These are phyloP conservation scores for Amaranthus tricolor DNA, from an alignment of 179 eudicot species.

Conservation along the genomic window DNA sequence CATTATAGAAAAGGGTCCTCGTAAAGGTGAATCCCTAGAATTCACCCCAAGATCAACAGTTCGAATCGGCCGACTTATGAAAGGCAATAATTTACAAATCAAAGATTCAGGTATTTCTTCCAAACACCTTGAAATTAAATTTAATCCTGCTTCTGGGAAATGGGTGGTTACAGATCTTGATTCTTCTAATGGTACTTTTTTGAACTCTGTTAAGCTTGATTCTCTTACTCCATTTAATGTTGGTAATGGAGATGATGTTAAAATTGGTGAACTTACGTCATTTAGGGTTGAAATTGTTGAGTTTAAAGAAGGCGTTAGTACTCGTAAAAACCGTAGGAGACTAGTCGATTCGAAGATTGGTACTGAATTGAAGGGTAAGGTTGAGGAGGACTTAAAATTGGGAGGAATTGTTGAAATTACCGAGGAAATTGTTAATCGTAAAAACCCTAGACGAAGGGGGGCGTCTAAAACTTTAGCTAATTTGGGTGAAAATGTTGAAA, in stretches of 20 bases:
- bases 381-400: too few species aligned
- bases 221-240: too few species aligned
- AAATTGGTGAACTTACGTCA: too few species aligned
- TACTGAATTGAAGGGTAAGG: too few species aligned
- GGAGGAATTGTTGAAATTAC: too few species aligned
- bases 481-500: neutral
- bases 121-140: conserved; percentile 53
- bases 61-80: conserved; percentile 57
- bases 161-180: conserved; percentile 68
- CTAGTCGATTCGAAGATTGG: too few species aligned
- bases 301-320: too few species aligned
- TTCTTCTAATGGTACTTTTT: conserved; percentile 72
- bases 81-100: conserved; percentile 64
- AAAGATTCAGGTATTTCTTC: conserved; percentile 81
- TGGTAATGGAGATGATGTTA: too few species aligned
- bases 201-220: conserved; percentile 19
- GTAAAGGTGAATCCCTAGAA: conserved; percentile 56
- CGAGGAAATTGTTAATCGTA: too few species aligned
- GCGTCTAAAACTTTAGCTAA: neutral
- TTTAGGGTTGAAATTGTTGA: too few species aligned
- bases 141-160: conserved; percentile 26
- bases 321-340: too few species aligned
- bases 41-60: conserved; percentile 35
- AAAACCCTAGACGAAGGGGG: conserved; percentile 28
- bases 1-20: conserved; percentile 68